Conservation (phyloP, 1,139 yeast genomes). For the Yamadazyma dushanensis region DNA sequence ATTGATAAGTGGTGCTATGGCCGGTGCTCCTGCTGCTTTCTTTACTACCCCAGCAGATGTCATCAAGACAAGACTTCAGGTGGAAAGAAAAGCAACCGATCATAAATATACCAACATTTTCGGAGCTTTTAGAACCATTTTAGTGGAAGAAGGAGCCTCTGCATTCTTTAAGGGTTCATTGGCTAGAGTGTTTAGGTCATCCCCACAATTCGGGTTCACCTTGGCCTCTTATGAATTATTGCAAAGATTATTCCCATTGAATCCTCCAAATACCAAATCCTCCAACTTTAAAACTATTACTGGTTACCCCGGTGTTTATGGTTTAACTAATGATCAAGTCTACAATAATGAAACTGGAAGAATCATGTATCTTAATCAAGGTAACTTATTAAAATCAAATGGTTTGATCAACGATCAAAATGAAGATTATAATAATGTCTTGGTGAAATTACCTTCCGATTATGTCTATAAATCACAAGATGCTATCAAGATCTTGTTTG, state of each 20-base stretch:
- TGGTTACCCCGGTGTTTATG: slow-evolving; percentile 51
- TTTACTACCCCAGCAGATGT: slow-evolving; percentile 96
- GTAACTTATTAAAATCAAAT: slow-evolving; percentile 24
- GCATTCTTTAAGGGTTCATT: slow-evolving; percentile 97
- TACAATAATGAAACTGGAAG: slow-evolving; percentile 41
- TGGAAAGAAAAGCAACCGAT: slow-evolving; percentile 78
- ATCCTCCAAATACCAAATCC: slow-evolving; percentile 46
- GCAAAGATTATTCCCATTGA: slow-evolving; percentile 47
- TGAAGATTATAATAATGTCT: slow-evolving; percentile 32
- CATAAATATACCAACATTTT: slow-evolving; percentile 71
- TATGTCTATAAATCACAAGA: slow-evolving; percentile 64
- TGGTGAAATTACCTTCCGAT: slow-evolving; percentile 45
- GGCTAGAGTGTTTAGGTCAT: slow-evolving; percentile 91
- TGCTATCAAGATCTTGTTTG: slow-evolving; percentile 60
- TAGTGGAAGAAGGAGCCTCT: slow-evolving; percentile 69
- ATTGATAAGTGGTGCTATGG: slow-evolving; percentile 85
- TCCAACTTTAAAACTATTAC: slow-evolving; percentile 46
- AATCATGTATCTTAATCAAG: slow-evolving; percentile 39
- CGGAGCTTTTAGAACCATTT: slow-evolving; percentile 74
- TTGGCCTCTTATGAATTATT: slow-evolving; percentile 93
- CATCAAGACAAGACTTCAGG: slow-evolving; percentile 90
- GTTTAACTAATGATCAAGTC: slow-evolving; percentile 49
- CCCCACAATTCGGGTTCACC: slow-evolving; percentile 98
- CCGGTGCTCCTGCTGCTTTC: slow-evolving; percentile 98
- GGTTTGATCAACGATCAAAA: slow-evolving; percentile 20